Base-by-base conservation (phyloP, 1,139 yeast species). In the Protomyces arabidopsidicola region DNA sequence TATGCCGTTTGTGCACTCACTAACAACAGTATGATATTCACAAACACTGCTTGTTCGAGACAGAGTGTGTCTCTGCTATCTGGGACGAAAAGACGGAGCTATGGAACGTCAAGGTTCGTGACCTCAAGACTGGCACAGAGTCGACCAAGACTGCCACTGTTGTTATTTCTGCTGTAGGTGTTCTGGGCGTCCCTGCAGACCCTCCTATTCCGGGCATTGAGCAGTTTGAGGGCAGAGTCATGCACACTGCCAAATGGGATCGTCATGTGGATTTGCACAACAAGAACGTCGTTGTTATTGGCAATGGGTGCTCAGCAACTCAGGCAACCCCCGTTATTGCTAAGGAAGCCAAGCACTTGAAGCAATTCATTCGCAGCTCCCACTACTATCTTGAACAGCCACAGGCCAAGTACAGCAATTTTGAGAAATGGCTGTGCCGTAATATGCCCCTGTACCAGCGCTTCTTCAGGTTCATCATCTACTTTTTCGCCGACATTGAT, bases 271-370 rank as follows among this genome's bases (percentile, higher is more conserved):
- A 65, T 18, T 53, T 68, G n/a, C 68, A 63, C 18, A 69, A 68
- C 22, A 71, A 71, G 55, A 64, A 66, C 9, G 68, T 72, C 16
- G 71, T 71, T 8, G 68, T 72, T 3, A 67, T 72, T 36, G 74
- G 74, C 2, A 67, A 69, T 34, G 74, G 74, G 3, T 70, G 72
- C 16, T 67, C 72, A 9, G 74, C 72, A 2, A 67, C 69, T 42
- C 74, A 72, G 58, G 65, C 71, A 2, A 65, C 71, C n/a, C 71
- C 70, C 16, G 61, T 53, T 12, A 36, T 53, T 8, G 45, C 45
- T 6, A 14, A 34, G n/a, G n/a, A 53, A 20, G 55, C 45, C 45
- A 53, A 53, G 12, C 12, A n/a, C n/a, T 24, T 53, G 27, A 34
- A 34, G 16, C 55, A 53, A 53, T 34, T 53, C 55, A 36, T 53